Evolutionary conservation across 2,329 filamentous ascomycete genomes (phyloP), one percentile per base, ranked within the genome.

Genomic region (Cordyceps pruinosa): DNA sequence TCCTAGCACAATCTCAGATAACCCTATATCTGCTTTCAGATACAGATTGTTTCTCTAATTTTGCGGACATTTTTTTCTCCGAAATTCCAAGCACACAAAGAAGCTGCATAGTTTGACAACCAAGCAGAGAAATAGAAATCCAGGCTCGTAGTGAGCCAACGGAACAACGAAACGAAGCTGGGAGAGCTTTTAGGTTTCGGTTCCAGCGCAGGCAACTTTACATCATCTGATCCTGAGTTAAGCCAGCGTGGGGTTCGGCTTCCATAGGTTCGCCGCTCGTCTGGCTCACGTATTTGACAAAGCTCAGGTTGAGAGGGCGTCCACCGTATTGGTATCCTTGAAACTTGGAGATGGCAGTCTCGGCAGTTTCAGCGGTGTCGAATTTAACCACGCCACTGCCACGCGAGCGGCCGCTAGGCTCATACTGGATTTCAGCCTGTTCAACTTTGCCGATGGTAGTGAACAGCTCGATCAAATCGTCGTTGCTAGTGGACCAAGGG

Each of bases 171-270:
- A 32, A 41, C 32, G 5, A 41, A 39, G 32, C 9, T 35, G 32
- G 28, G 23, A 46, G 21, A 21, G n/a, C 4, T 15, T 37, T 46
- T 34, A 30, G n/a, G 15, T 26, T 37, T 39, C 34, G 6, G 15
- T 19, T 35, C 39, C 21, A 10, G n/a, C 15, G 21, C 32, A 48
- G 25, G 32, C 15, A 21, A 32, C 25, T 59, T 68, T 76, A 97
- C 92, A 97, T 96, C 75, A 97, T 97, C 78, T 97, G 92, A 70
- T 97, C 93, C 74, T 97, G 94, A n/a, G 91, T 96, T 69, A 96
- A 75, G 60, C 87, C 88, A 51, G 79, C 83, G 57, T 82, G 81
- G 62, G 89, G 83, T 61, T 90, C 85, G 34, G 86, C 89, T 64
- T 97, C 92, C 90, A 97, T 96, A 64, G 78, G 81, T 62, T 92